Conservation (phyloP, 805 yeast species). For the Cephaloascus albidus region DNA sequence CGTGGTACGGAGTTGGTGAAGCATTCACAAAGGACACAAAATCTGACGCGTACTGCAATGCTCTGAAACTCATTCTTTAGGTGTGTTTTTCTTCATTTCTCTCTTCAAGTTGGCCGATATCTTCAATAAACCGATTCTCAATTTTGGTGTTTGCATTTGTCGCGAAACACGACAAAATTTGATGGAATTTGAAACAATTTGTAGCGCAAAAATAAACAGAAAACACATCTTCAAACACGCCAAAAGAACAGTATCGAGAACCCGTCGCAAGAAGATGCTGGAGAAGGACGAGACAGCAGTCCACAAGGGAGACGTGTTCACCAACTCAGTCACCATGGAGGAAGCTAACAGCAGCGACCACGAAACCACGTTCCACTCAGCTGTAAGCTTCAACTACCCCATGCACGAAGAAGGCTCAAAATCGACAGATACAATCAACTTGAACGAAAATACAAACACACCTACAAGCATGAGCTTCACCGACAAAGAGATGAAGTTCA, state of each 20-base stretch:
- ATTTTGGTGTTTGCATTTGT: no score
- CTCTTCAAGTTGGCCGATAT: no score
- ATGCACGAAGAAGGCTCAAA: background rate
- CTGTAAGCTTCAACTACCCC: background rate
- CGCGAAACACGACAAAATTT: no score
- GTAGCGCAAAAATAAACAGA: no score
- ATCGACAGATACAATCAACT: background rate
- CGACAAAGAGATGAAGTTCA: background rate
- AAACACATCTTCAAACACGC: no score
- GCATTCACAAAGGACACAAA: conserved; percentile 72
- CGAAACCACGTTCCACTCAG: background rate
- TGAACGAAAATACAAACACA: background rate
- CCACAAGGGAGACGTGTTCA: background rate
- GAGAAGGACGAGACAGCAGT: no score
- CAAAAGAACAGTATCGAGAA: no score
- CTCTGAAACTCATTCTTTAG: background rate
- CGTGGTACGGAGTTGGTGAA: conserved; percentile 94
- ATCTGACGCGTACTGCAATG: conserved; percentile 37
- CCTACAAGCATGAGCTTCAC: background rate
- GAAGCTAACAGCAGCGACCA: background rate
- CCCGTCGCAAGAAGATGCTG: no score
- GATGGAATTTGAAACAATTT: no score
- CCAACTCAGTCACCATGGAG: background rate
- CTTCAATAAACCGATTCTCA: no score
- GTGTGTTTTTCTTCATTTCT: no score